Percentiles rank a stretch among this genome's conserved stretches.
Evolutionary conservation across 208 protist species (phyloP).

Genomic region (Crithidia fasciculata): DNA sequence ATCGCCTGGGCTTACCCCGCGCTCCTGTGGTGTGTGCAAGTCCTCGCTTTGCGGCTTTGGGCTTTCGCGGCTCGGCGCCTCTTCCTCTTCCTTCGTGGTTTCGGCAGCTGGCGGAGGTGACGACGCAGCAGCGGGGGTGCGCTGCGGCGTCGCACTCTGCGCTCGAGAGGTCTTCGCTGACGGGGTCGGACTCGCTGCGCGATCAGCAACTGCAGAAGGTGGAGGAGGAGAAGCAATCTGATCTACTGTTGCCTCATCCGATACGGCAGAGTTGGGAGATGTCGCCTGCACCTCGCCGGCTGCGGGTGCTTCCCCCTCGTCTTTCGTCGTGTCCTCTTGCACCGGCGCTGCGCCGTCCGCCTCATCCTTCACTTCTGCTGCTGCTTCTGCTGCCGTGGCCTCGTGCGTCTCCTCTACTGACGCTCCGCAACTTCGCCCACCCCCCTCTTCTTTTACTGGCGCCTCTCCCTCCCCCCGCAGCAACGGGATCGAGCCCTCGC

Average conservation of each 20-base stretch:
- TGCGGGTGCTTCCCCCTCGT: no score
- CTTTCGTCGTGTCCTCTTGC: no score
- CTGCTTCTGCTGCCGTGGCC: no score
- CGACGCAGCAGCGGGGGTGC: background rate
- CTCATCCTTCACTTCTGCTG: no score
- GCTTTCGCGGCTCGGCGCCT: background rate
- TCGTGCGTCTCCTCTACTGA: no score
- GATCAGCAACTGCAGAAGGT: background rate
- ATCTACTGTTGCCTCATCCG: no score
- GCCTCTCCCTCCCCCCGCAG: background rate
- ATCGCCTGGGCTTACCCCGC: slow-evolving; percentile 3
- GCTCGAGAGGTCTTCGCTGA: background rate
- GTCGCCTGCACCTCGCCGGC: no score
- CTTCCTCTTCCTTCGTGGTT: background rate
- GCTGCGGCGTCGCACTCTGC: slow-evolving; percentile 4
- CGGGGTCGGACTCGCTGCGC: background rate
- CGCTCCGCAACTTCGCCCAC: background rate
- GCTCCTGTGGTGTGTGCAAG: background rate
- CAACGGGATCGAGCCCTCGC: background rate
- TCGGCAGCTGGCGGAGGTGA: background rate
- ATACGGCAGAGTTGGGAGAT: no score
- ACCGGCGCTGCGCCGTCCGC: no score
- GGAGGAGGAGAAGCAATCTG: background rate
- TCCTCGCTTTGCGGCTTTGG: background rate
- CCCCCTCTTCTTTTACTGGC: background rate